Evolutionary conservation across 495 filamentous ascomycete genomes (phyloP).

Genomic region (Astrothelium subdiscretum): DNA sequence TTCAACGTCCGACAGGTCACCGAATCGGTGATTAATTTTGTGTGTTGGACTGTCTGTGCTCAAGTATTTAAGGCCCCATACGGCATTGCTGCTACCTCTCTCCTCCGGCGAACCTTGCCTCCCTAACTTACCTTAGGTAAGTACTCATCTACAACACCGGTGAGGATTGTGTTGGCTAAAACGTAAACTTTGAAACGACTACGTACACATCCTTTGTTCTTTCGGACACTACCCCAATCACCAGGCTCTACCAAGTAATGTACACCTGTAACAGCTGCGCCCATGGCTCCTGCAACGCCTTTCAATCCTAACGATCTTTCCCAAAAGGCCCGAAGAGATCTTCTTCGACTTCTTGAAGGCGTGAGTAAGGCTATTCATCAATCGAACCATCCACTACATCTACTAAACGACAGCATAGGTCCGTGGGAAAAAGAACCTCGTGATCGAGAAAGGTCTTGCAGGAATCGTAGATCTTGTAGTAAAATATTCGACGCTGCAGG

Average conservation of each 20-base stretch:
- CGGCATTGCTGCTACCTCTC: too few species aligned
- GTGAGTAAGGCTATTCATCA: conserved; percentile 12
- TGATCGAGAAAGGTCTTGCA: conserved; percentile 81
- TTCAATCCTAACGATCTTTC: conserved; percentile 22
- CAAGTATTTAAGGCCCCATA: too few species aligned
- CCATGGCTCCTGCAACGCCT: conserved; percentile 4
- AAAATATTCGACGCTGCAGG: conserved; percentile 80
- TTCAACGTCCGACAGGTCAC: too few species aligned
- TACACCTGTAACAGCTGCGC: neutral
- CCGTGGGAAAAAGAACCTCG: conserved; percentile 94
- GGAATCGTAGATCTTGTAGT: conserved; percentile 82
- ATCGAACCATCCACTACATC: neutral
- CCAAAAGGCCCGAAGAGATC: conserved; percentile 22
- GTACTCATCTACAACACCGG: too few species aligned
- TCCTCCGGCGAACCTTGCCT: too few species aligned
- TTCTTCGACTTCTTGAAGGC: conserved; percentile 23
- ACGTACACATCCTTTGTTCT: neutral
- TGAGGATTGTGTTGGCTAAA: too few species aligned
- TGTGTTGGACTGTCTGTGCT: too few species aligned
- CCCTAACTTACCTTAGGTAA: too few species aligned
- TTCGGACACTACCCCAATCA: neutral
- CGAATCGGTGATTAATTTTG: too few species aligned
- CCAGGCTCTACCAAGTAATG: neutral
- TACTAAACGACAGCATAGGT: conserved; percentile 46
- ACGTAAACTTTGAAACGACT: too few species aligned